These are phyloP conservation scores for Phytophthora vignae DNA, from an alignment of 352 stramenopile genomes.

Conservation along the genomic window DNA sequence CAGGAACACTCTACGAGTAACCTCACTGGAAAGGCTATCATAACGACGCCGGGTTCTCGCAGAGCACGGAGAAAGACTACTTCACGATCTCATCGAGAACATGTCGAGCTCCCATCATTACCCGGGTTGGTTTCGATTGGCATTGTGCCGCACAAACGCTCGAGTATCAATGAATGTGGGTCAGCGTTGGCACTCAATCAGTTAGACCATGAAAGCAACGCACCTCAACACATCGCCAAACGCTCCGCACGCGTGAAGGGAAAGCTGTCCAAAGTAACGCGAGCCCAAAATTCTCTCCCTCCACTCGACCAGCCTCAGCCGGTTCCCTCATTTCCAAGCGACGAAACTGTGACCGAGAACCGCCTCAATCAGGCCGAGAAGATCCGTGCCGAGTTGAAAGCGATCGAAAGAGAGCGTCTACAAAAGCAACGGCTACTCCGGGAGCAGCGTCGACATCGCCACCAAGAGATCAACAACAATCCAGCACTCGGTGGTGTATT, in stretches of 20 bases:
- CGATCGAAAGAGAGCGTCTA: slow-evolving; percentile 53
- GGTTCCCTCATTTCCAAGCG: slow-evolving; percentile 4
- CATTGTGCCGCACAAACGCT: slow-evolving; percentile 5
- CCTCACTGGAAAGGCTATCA: neutral
- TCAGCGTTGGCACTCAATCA: slow-evolving; percentile 14
- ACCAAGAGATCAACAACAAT: slow-evolving; percentile 25
- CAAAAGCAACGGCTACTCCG: slow-evolving; percentile 48
- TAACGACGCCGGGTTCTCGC: neutral
- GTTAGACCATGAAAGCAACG: slow-evolving; percentile 18
- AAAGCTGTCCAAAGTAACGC: slow-evolving; percentile 7
- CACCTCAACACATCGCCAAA: neutral
- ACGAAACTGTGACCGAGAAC: slow-evolving; percentile 24
- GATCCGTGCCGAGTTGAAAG: slow-evolving; percentile 47
- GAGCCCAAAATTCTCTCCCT: slow-evolving; percentile 4
- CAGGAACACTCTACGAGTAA: slow-evolving; percentile 10
- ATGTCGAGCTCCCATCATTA: slow-evolving; percentile 6
- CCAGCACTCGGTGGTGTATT: slow-evolving; percentile 13
- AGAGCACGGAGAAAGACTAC: neutral
- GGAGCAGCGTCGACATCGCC: slow-evolving; percentile 51
- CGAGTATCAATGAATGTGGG: neutral
- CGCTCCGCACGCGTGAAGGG: neutral
- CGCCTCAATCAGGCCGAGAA: slow-evolving; percentile 54
- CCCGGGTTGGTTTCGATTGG: slow-evolving; percentile 14
- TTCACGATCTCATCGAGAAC: slow-evolving; percentile 4
- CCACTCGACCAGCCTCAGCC: slow-evolving; percentile 17